A percentile compares a stretch with the other conserved stretches of the same genome.
phyloP scores from a whole-genome alignment of 805 yeast genomes.

The Hagleromyces aurorensis region DNA sequence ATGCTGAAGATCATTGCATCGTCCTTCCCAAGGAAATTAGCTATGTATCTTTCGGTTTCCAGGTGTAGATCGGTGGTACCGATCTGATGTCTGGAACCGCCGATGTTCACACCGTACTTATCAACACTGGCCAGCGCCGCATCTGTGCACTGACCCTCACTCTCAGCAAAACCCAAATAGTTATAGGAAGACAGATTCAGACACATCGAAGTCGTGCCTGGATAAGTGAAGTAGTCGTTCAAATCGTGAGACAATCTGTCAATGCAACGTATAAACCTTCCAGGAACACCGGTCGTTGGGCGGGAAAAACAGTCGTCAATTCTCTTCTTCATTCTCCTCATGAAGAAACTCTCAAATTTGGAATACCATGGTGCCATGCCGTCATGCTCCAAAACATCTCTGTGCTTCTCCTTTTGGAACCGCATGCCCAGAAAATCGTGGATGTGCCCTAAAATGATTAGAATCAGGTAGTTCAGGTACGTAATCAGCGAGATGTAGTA shows the following conservation, averaged over 20 bases:
- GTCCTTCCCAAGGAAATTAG: slow-evolving; percentile 85
- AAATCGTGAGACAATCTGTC: slow-evolving; percentile 67
- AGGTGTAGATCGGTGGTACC: slow-evolving; percentile 74
- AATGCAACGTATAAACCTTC: slow-evolving; percentile 76
- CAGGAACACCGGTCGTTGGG: slow-evolving; percentile 97
- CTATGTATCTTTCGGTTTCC: slow-evolving; percentile 67
- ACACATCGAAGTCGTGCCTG: slow-evolving; percentile 71
- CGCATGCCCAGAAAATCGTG: slow-evolving; percentile 80
- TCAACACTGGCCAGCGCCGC: slow-evolving; percentile 54
- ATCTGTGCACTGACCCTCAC: slow-evolving; percentile 85
- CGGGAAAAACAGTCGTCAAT: slow-evolving; percentile 92
- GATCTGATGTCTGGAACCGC: slow-evolving; percentile 65
- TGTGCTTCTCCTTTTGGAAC: slow-evolving; percentile 58
- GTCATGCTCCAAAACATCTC: slow-evolving; percentile 62
- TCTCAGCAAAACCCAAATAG: slow-evolving; percentile 94
- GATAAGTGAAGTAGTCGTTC: slow-evolving; percentile 57
- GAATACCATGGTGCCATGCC: slow-evolving; percentile 96
- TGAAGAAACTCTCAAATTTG: slow-evolving; percentile 87
- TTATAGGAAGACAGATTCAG: slow-evolving; percentile 86
- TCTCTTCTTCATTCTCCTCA: slow-evolving; percentile 83
- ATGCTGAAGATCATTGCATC: slow-evolving; percentile 79
- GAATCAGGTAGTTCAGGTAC: slow-evolving; percentile 72
- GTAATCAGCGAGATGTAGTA: slow-evolving; percentile 72
- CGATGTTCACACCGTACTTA: slow-evolving; percentile 68
- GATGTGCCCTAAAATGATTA: slow-evolving; percentile 83